Evolutionary conservation across 768 basidiomycete genomes (phyloP), one percentile per base, ranked within the genome.

Genomic region (Cystobasidium ongulense): DNA sequence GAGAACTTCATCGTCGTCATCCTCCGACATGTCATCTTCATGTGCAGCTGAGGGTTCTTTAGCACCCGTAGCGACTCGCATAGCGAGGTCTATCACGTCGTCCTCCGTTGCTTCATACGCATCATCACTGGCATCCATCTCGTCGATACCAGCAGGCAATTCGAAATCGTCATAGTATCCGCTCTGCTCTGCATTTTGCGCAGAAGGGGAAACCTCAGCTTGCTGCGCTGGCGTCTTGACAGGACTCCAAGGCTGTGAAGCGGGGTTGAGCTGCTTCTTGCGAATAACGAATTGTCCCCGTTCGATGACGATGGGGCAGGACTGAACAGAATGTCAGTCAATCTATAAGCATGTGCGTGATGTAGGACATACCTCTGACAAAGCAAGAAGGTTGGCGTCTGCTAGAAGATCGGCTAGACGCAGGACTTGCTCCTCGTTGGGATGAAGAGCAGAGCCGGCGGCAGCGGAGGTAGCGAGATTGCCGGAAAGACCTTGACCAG

Each of bases 401-500:
- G 84, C 82, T 59, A 93, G 83, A 50, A 96, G 82, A 81, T 96
- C 95, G 57, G 86, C 85, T 73, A 99, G 90, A 76, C 96, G 85
- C 91, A 97, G 94, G 52, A 99, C 82, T 77, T 94, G 90, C 83
- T 95, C 92, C 73, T 90, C 93, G 77, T 99, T 98, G 8, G 96
- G 96, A 82, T 98, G 89, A 0, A 86, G 86, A 7, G 81, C 53
- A 5, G 68, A n/a, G 8, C 53, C 54, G 15, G 68, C 33, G 36
- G 52, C 50, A 23, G 65, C 65, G 17, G 65, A 41, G 7, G 41
- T 39, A 8, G 65, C 43, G 10, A 67, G 41, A 5, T 39, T 79
- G 1, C 61, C 53, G 0, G 57, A 59, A 5, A 62, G 50, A 39
- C 50, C 43, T 41, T 53, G 59, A 46, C 67, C 74, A 8, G 71